These are phyloP conservation scores for Lactarius indigo DNA, from an alignment of 768 basidiomycete genomes.

Conservation along the genomic window DNA sequence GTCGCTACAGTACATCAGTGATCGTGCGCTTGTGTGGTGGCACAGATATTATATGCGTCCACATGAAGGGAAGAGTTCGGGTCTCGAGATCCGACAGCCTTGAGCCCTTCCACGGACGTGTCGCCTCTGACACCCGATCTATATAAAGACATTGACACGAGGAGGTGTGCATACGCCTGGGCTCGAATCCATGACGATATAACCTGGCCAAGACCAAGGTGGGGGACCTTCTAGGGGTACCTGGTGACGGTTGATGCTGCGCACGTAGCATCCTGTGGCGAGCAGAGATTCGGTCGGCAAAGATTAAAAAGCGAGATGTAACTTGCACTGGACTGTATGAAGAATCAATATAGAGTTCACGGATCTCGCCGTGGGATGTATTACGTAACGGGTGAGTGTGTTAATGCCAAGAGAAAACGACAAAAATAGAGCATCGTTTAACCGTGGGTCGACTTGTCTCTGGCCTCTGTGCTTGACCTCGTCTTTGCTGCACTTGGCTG, in stretches of 20 bases:
- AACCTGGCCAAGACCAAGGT: slow-evolving; percentile 40
- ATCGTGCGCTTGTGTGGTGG: background rate
- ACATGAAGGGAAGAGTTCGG: slow-evolving; percentile 41
- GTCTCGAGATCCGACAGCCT: slow-evolving; percentile 39
- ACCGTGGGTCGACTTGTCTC: too few species aligned
- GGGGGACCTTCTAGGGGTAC: slow-evolving; percentile 38
- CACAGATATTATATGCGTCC: slow-evolving; percentile 32
- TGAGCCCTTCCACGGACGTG: slow-evolving; percentile 38
- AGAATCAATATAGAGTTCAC: slow-evolving; percentile 37
- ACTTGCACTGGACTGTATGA: slow-evolving; percentile 30
- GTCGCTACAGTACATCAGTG: background rate
- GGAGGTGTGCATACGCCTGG: slow-evolving; percentile 37
- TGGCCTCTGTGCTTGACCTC: background rate
- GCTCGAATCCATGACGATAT: background rate
- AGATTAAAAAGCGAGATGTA: background rate
- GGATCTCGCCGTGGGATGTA: slow-evolving; percentile 36
- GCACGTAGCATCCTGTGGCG: slow-evolving; percentile 34
- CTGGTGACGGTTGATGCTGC: slow-evolving; percentile 35
- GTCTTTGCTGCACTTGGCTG: background rate
- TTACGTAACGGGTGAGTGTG: background rate
- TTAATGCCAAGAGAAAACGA: slow-evolving; percentile 12
- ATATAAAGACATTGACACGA: slow-evolving; percentile 41
- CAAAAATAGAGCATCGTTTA: slow-evolving; percentile 14
- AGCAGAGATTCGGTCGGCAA: background rate
- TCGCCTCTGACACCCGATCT: slow-evolving; percentile 41